phyloP scores from a whole-genome alignment of 1,284 basidiomycete species.

The Athelia sp. region DNA sequence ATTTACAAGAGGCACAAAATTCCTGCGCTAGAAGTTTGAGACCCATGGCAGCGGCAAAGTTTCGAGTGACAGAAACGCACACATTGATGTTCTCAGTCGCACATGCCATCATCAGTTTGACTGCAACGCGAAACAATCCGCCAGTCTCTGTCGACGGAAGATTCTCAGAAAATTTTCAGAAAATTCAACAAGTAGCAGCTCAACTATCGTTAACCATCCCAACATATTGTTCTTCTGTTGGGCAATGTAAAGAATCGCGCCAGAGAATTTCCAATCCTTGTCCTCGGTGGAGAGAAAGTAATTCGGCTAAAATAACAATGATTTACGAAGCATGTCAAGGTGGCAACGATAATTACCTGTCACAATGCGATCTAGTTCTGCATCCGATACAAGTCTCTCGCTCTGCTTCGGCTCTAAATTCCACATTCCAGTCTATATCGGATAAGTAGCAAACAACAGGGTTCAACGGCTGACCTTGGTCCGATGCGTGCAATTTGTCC shows the following conservation, averaged over 20 bases:
- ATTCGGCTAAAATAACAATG: slow-evolving; percentile 52
- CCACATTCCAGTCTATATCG: no score
- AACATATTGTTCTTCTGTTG: slow-evolving; percentile 93
- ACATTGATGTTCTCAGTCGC: slow-evolving; percentile 54
- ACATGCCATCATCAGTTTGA: slow-evolving; percentile 96
- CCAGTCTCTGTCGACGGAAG: slow-evolving; percentile 80
- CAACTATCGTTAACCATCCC: slow-evolving; percentile 96
- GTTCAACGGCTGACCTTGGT: no score
- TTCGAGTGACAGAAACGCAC: slow-evolving; percentile 31
- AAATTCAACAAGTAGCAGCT: slow-evolving; percentile 11
- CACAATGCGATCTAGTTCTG: slow-evolving; percentile 63
- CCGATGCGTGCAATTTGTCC: no score
- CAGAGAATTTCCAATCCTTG: slow-evolving; percentile 95
- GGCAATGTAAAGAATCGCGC: slow-evolving; percentile 89
- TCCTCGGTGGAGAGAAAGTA: slow-evolving; percentile 89
- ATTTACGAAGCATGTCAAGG: neutral
- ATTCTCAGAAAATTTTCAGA: neutral
- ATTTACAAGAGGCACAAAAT: slow-evolving; percentile 91
- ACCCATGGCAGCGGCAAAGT: neutral
- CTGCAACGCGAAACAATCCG: slow-evolving; percentile 86
- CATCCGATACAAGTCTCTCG: slow-evolving; percentile 25
- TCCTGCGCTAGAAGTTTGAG: slow-evolving; percentile 37
- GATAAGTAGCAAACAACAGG: no score
- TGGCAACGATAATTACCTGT: slow-evolving; percentile 39
- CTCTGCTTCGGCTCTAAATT: no score